phyloP scores from a whole-genome alignment of 257 asterid species.

The Solanum sejunctum region DNA sequence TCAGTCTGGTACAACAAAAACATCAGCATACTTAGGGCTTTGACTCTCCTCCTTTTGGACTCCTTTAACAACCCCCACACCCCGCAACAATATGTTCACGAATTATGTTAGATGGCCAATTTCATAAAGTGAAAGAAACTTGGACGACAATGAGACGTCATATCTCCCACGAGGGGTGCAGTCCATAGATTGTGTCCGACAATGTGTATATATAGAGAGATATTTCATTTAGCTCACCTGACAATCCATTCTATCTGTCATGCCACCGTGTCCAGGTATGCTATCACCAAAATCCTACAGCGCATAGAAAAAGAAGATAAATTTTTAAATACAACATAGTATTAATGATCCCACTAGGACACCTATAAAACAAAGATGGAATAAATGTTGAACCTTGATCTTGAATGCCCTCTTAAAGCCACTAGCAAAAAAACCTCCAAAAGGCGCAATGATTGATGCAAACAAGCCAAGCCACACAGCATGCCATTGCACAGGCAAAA shows the following conservation, averaged over 20 bases:
- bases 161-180: not conserved
- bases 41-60: not conserved
- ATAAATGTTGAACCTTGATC: constrained; percentile 49
- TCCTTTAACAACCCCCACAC: not conserved
- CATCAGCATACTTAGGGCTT: not conserved
- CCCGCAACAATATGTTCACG: not conserved
- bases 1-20: not conserved
- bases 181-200: not conserved
- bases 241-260: constrained; percentile 98
- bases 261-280: constrained; percentile 99
- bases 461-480: constrained; percentile 67
- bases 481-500: constrained; percentile 82
- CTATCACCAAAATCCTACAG: constrained; percentile 96
- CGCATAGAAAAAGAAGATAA: not conserved
- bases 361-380: not conserved
- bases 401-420: constrained; percentile 98
- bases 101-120: not conserved
- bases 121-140: not conserved
- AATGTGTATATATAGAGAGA: not conserved
- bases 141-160: not conserved
- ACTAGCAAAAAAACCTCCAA: constrained; percentile 98
- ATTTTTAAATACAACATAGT: not conserved
- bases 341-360: not conserved
- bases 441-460: constrained; percentile 95
- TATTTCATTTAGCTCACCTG: constrained; percentile 38